Evolutionary conservation across 192 early-diverging fungal genomes (phyloP).

Genomic region (Ramicandelaber brevisporus): DNA sequence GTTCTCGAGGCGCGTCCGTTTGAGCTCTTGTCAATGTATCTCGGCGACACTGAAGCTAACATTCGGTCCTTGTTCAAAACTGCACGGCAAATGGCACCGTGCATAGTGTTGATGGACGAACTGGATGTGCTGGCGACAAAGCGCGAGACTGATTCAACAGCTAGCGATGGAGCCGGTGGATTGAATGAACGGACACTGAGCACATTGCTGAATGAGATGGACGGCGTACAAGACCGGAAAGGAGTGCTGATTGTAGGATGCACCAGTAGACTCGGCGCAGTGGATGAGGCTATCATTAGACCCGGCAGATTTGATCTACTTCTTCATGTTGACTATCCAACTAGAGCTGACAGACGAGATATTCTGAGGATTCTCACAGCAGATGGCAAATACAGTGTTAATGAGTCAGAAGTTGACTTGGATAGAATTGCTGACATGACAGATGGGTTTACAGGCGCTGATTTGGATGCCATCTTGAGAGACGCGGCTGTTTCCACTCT

Average conservation of each 20-base stretch:
- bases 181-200: conserved; percentile 76
- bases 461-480: conserved; percentile 12
- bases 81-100: conserved; percentile 68
- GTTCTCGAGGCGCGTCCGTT: conserved; percentile 55
- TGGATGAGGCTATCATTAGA: conserved; percentile 63
- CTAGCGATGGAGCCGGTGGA: conserved; percentile 37
- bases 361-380: conserved; percentile 29
- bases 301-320: conserved; percentile 8
- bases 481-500: conserved; percentile 14
- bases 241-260: conserved; percentile 75
- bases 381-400: conserved; percentile 28
- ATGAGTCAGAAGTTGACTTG: conserved; percentile 23
- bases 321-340: background rate
- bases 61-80: conserved; percentile 59
- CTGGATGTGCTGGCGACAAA: conserved; percentile 76
- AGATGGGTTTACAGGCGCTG: conserved; percentile 10
- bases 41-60: conserved; percentile 71
- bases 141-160: conserved; percentile 24
- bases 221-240: conserved; percentile 68
- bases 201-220: conserved; percentile 93
- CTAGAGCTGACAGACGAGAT: background rate
- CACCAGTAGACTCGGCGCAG: conserved; percentile 65
- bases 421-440: conserved; percentile 6
- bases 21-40: conserved; percentile 84
- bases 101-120: conserved; percentile 84